Evolutionary conservation across 148 eudicot species (phyloP).

Genomic region (Rheum nobile): DNA sequence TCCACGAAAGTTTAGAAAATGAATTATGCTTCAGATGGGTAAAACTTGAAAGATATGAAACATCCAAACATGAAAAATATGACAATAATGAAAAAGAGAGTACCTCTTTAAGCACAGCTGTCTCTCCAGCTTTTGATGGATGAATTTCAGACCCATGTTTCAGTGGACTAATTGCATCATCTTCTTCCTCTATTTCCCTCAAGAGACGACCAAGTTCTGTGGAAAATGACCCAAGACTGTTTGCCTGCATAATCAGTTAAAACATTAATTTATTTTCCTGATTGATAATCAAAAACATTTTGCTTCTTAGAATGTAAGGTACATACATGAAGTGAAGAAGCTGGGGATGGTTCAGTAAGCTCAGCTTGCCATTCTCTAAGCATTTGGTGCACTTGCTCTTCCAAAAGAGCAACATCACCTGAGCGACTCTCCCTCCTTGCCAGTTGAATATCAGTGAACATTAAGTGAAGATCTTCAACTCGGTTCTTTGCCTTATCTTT

Average conservation of each 20-base stretch:
- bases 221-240: constrained; percentile 27
- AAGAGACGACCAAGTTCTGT: constrained; percentile 23
- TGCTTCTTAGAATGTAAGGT: not conserved
- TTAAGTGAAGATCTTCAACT: constrained; percentile 31
- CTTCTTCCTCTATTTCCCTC: constrained; percentile 22
- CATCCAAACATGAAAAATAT: not conserved
- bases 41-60: not conserved
- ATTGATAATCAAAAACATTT: not conserved
- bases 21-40: not conserved
- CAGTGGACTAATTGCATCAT: constrained; percentile 39
- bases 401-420: constrained; percentile 26
- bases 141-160: constrained; percentile 15
- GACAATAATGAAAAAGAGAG: not conserved
- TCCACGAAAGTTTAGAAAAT: not conserved
- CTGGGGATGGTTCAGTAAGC: constrained; percentile 34
- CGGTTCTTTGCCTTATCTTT: constrained; percentile 34
- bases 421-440: constrained; percentile 33
- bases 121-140: constrained; percentile 1
- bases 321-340: constrained; percentile 28
- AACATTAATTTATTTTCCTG: not conserved
- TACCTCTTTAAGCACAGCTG: constrained; percentile 19
- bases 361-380: constrained; percentile 40
- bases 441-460: constrained; percentile 24
- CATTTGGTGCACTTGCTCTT: constrained; percentile 30
- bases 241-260: constrained; percentile 22